phyloP scores from a whole-genome alignment of 495 filamentous ascomycete genomes.

The Penicillium tannophilum region DNA sequence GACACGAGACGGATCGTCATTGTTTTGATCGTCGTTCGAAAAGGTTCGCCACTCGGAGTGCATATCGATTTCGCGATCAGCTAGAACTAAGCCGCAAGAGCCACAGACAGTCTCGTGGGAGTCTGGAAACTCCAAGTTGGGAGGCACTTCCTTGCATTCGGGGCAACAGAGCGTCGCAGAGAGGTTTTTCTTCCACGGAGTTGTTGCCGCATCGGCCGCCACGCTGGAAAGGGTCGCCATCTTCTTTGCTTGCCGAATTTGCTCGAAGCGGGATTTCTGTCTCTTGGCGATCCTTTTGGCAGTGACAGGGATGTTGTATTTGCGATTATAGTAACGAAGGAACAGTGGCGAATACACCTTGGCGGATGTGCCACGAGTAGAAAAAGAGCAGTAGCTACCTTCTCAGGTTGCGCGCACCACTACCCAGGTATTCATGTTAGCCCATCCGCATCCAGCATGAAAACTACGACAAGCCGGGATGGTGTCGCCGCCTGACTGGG shows the following conservation, averaged over 20 bases:
- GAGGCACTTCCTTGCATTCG: conserved; percentile 89
- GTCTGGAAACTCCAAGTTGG: conserved; percentile 92
- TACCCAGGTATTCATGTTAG: conserved; percentile 38
- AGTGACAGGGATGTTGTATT: conserved; percentile 47
- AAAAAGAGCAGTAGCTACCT: conserved; percentile 13
- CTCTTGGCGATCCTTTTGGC: conserved; percentile 46
- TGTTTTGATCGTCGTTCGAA: conserved; percentile 93
- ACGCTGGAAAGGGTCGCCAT: conserved; percentile 39
- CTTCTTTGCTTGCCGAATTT: conserved; percentile 29
- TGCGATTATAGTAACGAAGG: conserved; percentile 51
- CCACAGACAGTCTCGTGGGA: conserved; percentile 91
- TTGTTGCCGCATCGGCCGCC: conserved; percentile 24
- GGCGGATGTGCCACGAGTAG: conserved; percentile 42
- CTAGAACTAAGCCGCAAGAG: conserved; percentile 88
- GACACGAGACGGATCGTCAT: conserved; percentile 96
- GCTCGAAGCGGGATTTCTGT: conserved; percentile 27
- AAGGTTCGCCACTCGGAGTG: conserved; percentile 99
- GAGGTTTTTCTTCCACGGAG: conserved; percentile 72
- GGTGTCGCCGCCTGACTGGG: conserved; percentile 5
- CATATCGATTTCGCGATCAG: conserved; percentile 88
- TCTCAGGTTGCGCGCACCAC: conserved; percentile 15
- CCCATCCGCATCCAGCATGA: conserved; percentile 18
- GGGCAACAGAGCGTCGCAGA: conserved; percentile 80
- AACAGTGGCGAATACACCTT: conserved; percentile 70
- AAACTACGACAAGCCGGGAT: conserved; percentile 22